phyloP scores from a whole-genome alignment of 805 yeast species.

The Barnettozyma sucrosica region DNA sequence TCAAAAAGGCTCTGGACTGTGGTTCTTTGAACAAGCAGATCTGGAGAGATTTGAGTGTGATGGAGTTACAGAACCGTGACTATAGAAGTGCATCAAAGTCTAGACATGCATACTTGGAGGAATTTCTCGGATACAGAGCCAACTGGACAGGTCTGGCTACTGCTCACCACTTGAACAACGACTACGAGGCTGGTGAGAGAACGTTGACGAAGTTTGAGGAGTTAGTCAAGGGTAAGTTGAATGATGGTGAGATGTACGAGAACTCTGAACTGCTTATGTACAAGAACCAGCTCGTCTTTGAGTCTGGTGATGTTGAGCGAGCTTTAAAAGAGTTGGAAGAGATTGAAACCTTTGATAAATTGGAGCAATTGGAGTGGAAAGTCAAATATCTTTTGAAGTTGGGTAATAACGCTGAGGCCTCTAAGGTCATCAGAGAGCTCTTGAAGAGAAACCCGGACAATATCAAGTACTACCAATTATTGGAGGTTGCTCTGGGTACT shows the following conservation, averaged over 20 bases:
- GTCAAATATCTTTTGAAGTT: conserved; percentile 59
- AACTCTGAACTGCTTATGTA: conserved; percentile 76
- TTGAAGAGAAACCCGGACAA: conserved; percentile 85
- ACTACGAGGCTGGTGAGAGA: conserved; percentile 60
- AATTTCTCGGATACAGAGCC: conserved; percentile 76
- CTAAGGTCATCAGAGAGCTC: conserved; percentile 58
- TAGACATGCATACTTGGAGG: conserved; percentile 63
- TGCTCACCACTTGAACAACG: conserved; percentile 73
- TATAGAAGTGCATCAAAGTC: conserved; percentile 55
- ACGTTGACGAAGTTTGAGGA: conserved; percentile 74
- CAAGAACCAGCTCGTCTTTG: conserved; percentile 66
- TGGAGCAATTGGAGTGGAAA: conserved; percentile 56
- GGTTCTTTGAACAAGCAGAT: conserved; percentile 77
- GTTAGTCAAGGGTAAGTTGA: conserved; percentile 59
- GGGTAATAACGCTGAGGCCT: conserved; percentile 57
- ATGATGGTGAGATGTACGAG: conserved; percentile 65
- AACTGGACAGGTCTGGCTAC: conserved; percentile 87
- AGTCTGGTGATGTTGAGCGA: conserved; percentile 29
- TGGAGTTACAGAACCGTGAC: conserved; percentile 78
- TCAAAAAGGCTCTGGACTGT: conserved; percentile 64
- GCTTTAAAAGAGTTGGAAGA: conserved; percentile 56
- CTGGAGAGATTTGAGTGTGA: conserved; percentile 71
- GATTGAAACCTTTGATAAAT: conserved; percentile 49
- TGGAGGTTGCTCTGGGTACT: conserved; percentile 63
- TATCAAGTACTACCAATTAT: conserved; percentile 51